Evolutionary conservation across 2,329 filamentous ascomycete species (phyloP).

Genomic region (Clonostachys solani): DNA sequence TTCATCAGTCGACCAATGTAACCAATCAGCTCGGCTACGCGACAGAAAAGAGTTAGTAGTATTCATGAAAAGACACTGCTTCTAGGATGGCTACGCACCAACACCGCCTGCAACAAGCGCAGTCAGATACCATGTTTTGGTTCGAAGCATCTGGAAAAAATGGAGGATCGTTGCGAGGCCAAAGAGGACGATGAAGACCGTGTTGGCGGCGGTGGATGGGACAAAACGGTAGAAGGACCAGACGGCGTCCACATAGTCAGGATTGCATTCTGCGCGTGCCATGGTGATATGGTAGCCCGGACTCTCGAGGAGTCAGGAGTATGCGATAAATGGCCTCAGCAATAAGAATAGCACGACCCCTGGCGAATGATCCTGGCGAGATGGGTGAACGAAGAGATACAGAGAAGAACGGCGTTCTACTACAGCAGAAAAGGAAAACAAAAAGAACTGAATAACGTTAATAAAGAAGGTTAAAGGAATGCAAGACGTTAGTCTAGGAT

Average conservation of each 20-base stretch:
- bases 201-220: constrained; percentile 2
- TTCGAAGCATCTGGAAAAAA: constrained; percentile 12
- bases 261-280: constrained; percentile 8
- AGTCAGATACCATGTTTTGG: constrained; percentile 16
- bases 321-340: background rate
- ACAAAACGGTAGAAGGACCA: constrained; percentile 16
- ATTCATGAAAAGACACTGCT: background rate
- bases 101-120: constrained; percentile 14
- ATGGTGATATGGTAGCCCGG: background rate
- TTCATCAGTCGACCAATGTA: constrained; percentile 17
- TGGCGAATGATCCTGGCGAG: too few species aligned
- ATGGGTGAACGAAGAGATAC: too few species aligned
- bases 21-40: constrained; percentile 19
- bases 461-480: too few species aligned
- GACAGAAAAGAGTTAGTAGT: background rate
- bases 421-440: too few species aligned
- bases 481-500: too few species aligned
- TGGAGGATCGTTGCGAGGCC: constrained; percentile 12
- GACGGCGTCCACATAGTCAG: constrained; percentile 12
- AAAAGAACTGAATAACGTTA: too few species aligned
- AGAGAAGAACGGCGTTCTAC: too few species aligned
- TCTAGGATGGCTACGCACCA: constrained; percentile 6
- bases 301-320: background rate
- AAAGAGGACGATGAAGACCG: constrained; percentile 14
- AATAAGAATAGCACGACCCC: background rate